These are phyloP conservation scores for Vachellia collinsii DNA, from an alignment of 306 rosid species.

Conservation along the genomic window DNA sequence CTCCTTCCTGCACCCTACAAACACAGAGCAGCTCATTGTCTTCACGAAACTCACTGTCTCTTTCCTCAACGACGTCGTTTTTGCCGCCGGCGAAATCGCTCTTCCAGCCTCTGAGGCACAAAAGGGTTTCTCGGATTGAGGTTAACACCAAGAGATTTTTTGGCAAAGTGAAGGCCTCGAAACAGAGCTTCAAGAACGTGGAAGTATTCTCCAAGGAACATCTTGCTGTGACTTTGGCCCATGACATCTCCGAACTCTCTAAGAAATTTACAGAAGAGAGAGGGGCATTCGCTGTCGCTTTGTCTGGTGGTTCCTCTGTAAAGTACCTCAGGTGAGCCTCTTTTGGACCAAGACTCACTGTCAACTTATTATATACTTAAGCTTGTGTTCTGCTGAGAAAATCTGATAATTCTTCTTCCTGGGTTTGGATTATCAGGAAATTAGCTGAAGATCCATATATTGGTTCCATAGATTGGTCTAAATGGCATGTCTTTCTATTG, in stretches of 20 bases:
- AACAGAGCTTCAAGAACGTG: slow-evolving; percentile 43
- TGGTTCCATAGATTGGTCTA: slow-evolving; percentile 59
- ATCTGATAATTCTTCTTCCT: slow-evolving; percentile 2
- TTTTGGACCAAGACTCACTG: neutral
- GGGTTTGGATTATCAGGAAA: slow-evolving; percentile 50
- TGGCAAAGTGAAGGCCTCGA: slow-evolving; percentile 31
- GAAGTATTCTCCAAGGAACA: slow-evolving; percentile 61
- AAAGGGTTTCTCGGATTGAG: neutral
- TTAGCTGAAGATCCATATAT: slow-evolving; percentile 51
- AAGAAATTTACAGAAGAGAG: slow-evolving; percentile 53
- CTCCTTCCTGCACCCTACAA: slow-evolving; percentile 25
- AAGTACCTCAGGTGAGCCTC: slow-evolving; percentile 51
- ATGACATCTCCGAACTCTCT: slow-evolving; percentile 59
- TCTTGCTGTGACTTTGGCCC: slow-evolving; percentile 55
- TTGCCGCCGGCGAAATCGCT: neutral
- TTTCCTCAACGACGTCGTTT: neutral
- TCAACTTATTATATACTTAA: neutral
- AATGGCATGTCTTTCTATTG: slow-evolving; percentile 67
- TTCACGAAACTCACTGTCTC: neutral
- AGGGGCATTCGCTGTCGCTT: slow-evolving; percentile 59
- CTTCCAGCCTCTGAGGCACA: neutral
- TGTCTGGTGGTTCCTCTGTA: slow-evolving; percentile 71
- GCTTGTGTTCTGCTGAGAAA: neutral
- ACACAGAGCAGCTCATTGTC: neutral
- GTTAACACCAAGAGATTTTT: slow-evolving; percentile 7